A percentile compares a stretch with the other conserved stretches of the same genome.
Conservation (phyloP, 2,329 filamentous ascomycete species). For the Ophiostoma ulmi region DNA sequence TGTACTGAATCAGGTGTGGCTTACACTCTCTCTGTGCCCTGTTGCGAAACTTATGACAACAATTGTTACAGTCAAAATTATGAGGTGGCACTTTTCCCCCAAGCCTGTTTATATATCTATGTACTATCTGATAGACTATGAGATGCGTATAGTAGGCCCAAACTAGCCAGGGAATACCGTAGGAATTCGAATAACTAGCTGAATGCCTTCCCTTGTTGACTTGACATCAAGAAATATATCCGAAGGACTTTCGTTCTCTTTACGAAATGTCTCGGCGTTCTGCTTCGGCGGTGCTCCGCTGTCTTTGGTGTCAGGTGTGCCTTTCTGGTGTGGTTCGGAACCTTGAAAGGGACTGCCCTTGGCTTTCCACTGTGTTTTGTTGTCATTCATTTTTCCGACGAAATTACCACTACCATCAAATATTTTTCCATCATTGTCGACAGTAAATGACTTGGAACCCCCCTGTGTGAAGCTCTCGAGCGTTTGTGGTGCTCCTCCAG, state of each 20-base stretch:
- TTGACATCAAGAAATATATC: neutral
- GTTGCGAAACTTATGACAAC: no score
- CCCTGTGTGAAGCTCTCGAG: neutral
- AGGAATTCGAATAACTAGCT: neutral
- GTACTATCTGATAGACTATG: neutral
- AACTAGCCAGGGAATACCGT: neutral
- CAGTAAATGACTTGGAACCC: neutral
- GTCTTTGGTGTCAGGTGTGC: neutral
- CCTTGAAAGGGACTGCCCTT: neutral
- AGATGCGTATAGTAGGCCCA: neutral
- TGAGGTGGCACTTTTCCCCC: neutral
- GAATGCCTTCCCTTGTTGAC: neutral
- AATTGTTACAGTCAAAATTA: neutral
- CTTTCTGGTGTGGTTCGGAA: neutral
- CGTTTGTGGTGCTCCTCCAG: neutral
- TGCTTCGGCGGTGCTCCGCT: neutral
- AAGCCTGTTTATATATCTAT: neutral
- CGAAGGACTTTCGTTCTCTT: neutral
- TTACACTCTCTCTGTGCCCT: no score
- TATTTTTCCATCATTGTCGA: neutral
- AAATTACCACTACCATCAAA: neutral
- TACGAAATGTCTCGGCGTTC: neutral
- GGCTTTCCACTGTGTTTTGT: neutral
- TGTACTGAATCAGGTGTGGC: no score
- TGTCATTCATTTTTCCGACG: neutral